Conservation (phyloP, 2,329 filamentous ascomycete species). For the Alternaria ventricosa region DNA sequence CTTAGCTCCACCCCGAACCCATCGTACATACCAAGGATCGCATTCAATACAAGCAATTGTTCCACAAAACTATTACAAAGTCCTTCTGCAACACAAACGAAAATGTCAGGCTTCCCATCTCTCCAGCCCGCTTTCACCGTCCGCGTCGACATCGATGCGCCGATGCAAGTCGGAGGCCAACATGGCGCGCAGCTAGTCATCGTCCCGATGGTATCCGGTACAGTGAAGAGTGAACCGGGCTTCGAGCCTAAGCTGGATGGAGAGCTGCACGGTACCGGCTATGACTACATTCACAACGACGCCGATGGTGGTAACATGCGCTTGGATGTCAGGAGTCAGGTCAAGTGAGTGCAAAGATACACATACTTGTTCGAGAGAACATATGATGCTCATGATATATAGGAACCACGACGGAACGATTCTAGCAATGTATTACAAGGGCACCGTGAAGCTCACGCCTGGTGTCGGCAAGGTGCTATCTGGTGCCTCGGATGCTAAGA, state of each 20-base stretch:
- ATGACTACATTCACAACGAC: constrained; percentile 44
- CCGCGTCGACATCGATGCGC: constrained; percentile 36
- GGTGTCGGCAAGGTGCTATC: constrained; percentile 33
- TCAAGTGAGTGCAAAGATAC: constrained; percentile 24
- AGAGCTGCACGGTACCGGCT: constrained; percentile 39
- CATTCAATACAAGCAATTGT: not conserved
- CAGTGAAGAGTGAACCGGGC: constrained; percentile 38
- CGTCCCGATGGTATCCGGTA: constrained; percentile 40
- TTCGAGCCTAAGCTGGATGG: constrained; percentile 39
- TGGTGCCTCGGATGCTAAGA: constrained; percentile 30
- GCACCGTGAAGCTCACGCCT: constrained; percentile 32
- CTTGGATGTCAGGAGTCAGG: constrained; percentile 35
- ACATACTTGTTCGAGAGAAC: not conserved
- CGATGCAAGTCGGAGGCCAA: constrained; percentile 34
- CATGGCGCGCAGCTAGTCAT: constrained; percentile 30
- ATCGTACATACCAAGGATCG: not conserved
- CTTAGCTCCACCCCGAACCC: not conserved
- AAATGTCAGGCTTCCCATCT: constrained; percentile 37
- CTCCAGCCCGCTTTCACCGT: constrained; percentile 42
- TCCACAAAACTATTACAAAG: not conserved
- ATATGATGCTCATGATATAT: not conserved
- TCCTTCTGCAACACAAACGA: not conserved
- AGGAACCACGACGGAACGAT: constrained; percentile 31
- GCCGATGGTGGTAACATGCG: constrained; percentile 34
- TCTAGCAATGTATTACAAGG: constrained; percentile 45